Percentiles rank a stretch among this genome's conserved stretches.
phyloP scores from a whole-genome alignment of 768 basidiomycete genomes.

The Russula olivacea region DNA sequence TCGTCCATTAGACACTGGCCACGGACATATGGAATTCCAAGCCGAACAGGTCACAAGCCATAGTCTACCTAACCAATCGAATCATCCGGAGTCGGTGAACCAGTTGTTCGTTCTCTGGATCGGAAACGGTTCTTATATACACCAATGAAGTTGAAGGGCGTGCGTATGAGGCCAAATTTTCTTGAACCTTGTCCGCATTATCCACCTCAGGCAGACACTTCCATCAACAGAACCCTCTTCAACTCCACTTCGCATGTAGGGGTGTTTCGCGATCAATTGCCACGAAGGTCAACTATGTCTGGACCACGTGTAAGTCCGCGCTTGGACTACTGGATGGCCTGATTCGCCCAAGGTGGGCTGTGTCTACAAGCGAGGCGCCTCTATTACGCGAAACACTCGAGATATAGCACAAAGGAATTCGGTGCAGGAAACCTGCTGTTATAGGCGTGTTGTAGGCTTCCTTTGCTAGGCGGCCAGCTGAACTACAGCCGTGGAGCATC shows the following conservation, averaged over 20 bases:
- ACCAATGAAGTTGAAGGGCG: neutral
- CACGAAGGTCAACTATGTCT: neutral
- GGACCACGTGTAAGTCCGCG: slow-evolving; percentile 2
- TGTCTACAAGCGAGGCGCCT: neutral
- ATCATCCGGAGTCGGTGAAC: neutral
- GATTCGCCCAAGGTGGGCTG: neutral
- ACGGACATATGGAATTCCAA: slow-evolving; percentile 24
- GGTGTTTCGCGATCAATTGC: neutral
- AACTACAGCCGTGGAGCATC: neutral
- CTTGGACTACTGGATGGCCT: neutral
- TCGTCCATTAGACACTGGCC: neutral
- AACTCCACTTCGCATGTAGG: neutral
- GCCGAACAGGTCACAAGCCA: slow-evolving; percentile 9
- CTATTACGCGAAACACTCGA: slow-evolving; percentile 5
- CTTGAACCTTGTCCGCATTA: slow-evolving; percentile 1
- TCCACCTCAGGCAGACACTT: neutral
- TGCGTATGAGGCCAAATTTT: neutral
- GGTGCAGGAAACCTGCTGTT: slow-evolving; percentile 8
- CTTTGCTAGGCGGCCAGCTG: neutral
- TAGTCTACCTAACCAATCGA: neutral
- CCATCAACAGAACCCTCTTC: neutral
- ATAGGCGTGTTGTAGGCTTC: neutral
- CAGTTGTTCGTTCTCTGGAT: neutral
- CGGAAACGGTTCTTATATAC: slow-evolving; percentile 1
- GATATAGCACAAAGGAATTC: neutral